Conservation (phyloP, 345 rosid species). For the Ceriops tagal region DNA sequence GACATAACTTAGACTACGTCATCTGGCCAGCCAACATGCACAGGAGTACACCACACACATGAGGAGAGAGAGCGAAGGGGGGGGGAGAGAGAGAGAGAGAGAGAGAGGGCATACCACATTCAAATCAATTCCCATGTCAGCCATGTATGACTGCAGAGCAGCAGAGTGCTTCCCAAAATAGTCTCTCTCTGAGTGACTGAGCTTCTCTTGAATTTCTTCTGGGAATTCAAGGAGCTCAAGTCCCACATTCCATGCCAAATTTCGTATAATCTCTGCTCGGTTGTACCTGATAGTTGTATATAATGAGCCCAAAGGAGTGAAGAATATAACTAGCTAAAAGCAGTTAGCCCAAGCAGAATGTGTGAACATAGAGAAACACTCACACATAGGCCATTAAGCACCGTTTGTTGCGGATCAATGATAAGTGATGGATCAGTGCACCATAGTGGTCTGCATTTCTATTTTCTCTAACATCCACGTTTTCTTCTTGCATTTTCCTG, state of each 20-base stretch:
- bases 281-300: constrained; percentile 53
- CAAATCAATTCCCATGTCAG: constrained; percentile 62
- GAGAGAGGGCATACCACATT: constrained; percentile 54
- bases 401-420: constrained; percentile 82
- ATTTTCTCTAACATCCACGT: constrained; percentile 67
- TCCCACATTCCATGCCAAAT: constrained; percentile 70
- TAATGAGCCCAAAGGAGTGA: not conserved
- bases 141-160: constrained; percentile 68
- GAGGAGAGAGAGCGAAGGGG: constrained; percentile 4
- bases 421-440: constrained; percentile 78
- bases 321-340: constrained; percentile 7
- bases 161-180: constrained; percentile 65
- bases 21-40: too few relatives aligned
- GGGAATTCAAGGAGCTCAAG: constrained; percentile 70
- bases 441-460: constrained; percentile 89
- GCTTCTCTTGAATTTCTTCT: constrained; percentile 65
- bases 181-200: constrained; percentile 58
- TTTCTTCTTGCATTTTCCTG: constrained; percentile 89
- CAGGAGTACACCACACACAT: too few relatives aligned
- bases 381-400: constrained; percentile 95
- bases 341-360: constrained; percentile 3
- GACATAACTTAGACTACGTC: too few relatives aligned
- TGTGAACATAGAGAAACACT: constrained; percentile 18
- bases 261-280: constrained; percentile 72
- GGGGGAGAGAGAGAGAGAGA: not conserved